Evolutionary conservation across 768 basidiomycete genomes (phyloP), one percentile per base, ranked within the genome.

Genomic region (Rhizopogon sp.): DNA sequence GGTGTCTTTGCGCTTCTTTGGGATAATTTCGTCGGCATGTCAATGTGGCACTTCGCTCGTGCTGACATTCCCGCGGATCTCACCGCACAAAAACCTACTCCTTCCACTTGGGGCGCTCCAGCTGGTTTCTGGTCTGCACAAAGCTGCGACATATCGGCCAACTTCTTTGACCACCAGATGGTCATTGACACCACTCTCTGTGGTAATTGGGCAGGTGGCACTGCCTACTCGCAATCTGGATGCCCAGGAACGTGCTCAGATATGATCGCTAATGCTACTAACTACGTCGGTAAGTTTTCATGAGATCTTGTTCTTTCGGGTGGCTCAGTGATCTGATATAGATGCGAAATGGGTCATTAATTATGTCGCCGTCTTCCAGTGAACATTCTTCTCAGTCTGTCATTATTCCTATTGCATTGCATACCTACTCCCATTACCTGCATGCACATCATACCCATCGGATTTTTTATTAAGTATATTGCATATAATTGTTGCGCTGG

Each of bases 1-100:
- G 83, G 83, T 22, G 80, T 84, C 20, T 84, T 70, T 55, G 82
- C 76, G 1, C 77, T 83, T 56, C 62, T 78, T n/a, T 84, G 83
- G 79, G 76, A 82, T 45, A 55, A 56, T 41, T 7, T 43, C 4
- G 39, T 64, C 0, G 83, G 81, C 16, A 82, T 85, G 66, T 76
- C 70, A 52, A 68, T 82, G 17, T 85, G 81, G 80, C 76, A 74
- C 58, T 85, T 85, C 69, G 42, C 77, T 6, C 75, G 84, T 20
- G 58, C 60, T n/a, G 65, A 72, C 9, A 78, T 85, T 31, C 84
- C 84, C 8, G 58, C 56, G 4, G 82, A 85, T 63, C 79, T 85
- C 64, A 69, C 67, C 6, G 64, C 64, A 17, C 63, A 72, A 54
- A 62, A 62, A 4, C 84, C 82, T 2, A 66, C 77, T 43, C 83